These are phyloP conservation scores for Diaporthe longicolla DNA, from an alignment of 2,329 filamentous ascomycete species.

Conservation along the genomic window DNA sequence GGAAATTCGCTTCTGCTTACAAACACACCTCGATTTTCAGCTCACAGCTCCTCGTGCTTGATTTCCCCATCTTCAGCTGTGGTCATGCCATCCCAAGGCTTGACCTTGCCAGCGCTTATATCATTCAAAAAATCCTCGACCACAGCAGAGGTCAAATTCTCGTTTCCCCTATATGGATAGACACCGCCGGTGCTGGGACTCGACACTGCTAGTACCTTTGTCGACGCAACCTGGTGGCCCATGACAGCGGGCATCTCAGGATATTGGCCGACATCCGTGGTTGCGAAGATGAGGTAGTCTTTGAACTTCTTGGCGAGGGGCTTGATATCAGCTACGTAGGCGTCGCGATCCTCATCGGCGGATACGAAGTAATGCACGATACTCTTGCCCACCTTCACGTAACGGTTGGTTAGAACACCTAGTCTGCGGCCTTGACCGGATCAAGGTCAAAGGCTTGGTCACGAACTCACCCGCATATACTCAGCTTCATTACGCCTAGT, in stretches of 20 bases:
- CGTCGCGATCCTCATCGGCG: conserved; percentile 50
- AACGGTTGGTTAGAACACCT: conserved; percentile 55
- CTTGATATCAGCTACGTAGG: conserved; percentile 54
- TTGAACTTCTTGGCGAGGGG: conserved; percentile 60
- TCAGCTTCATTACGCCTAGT: conserved; percentile 61
- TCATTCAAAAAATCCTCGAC: conserved; percentile 61
- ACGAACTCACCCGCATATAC: conserved; percentile 53
- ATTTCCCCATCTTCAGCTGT: conserved; percentile 16
- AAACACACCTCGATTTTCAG: neutral
- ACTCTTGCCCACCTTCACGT: conserved; percentile 47
- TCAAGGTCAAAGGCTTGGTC: neutral
- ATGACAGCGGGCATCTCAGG: conserved; percentile 58
- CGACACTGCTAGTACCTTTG: conserved; percentile 58
- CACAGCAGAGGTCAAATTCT: conserved; percentile 50
- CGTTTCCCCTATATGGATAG: conserved; percentile 55
- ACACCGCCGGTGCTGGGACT: conserved; percentile 61
- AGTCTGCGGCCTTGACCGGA: neutral
- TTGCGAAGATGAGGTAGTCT: conserved; percentile 64
- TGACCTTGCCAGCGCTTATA: conserved; percentile 59
- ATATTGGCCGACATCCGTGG: conserved; percentile 62
- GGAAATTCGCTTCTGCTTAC: too few species aligned
- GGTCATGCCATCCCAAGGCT: conserved; percentile 52
- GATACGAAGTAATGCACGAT: conserved; percentile 53
- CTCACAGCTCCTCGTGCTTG: conserved; percentile 44
- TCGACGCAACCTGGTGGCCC: conserved; percentile 51